These are phyloP conservation scores for Lagenaria siceraria DNA, from an alignment of 306 rosid genomes.

Conservation along the genomic window DNA sequence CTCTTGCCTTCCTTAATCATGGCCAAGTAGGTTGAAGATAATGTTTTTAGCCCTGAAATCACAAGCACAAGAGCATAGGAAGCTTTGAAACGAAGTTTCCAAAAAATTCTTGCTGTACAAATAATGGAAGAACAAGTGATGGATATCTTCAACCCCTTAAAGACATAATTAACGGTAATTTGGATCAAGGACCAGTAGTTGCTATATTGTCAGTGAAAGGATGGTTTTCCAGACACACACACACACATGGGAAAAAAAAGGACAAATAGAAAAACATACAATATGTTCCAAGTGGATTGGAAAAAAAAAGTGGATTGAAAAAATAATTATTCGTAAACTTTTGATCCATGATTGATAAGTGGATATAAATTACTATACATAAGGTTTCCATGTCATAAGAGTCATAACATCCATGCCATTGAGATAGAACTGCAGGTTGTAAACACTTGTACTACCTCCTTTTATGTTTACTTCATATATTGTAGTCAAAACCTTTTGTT, in stretches of 20 bases:
- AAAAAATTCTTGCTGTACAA: background rate
- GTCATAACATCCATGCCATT: background rate
- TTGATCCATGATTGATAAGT: background rate
- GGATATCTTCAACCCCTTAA: background rate
- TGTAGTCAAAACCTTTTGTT: background rate
- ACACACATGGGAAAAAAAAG: background rate
- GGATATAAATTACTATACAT: background rate
- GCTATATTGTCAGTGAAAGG: background rate
- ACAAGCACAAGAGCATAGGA: background rate
- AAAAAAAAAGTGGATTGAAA: background rate
- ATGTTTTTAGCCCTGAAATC: background rate
- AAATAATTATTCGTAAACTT: background rate
- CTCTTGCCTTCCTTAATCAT: background rate
- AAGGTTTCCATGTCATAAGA: background rate
- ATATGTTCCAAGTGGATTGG: background rate
- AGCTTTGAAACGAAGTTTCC: background rate
- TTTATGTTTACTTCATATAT: background rate
- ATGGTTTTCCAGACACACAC: background rate
- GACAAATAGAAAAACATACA: background rate
- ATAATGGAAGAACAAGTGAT: background rate
- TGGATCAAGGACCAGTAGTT: background rate
- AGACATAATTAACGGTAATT: background rate
- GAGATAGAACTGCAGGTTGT: background rate
- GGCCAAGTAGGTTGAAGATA: background rate
- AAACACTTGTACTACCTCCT: background rate